These are phyloP conservation scores for Phytophthora tentaculata DNA, from an alignment of 352 stramenopile species.

Conservation along the genomic window DNA sequence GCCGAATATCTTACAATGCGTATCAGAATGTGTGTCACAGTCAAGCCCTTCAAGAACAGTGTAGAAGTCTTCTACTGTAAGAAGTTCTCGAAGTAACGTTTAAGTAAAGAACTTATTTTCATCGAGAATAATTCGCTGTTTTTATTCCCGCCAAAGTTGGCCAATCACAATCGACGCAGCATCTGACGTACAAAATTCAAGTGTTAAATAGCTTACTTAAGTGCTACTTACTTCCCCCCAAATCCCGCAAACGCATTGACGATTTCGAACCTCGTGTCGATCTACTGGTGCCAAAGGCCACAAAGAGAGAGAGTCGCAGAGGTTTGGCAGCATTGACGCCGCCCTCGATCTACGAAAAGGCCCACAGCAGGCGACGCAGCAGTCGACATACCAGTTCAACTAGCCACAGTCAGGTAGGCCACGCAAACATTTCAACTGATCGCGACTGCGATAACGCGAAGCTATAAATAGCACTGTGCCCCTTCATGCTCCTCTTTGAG, in stretches of 20 bases:
- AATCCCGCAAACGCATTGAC: constrained; percentile 37
- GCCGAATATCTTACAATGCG: no score
- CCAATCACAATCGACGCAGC: constrained; percentile 20
- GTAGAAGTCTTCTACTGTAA: no score
- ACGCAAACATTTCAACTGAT: constrained; percentile 2
- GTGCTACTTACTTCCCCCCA: constrained; percentile 39
- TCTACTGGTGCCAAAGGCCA: constrained; percentile 53
- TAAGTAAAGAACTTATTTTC: constrained; percentile 3
- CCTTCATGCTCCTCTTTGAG: constrained; percentile 14
- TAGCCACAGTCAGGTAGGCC: constrained; percentile 10
- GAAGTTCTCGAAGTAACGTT: constrained; percentile 3
- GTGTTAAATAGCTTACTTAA: constrained; percentile 29
- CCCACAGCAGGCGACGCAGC: constrained; percentile 8
- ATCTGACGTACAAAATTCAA: constrained; percentile 11
- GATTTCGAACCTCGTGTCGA: constrained; percentile 45
- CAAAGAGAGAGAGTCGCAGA: constrained; percentile 48
- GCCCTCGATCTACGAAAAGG: constrained; percentile 3
- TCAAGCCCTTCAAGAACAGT: no score
- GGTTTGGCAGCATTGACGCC: constrained; percentile 11
- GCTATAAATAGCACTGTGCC: constrained; percentile 33
- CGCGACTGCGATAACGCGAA: constrained; percentile 1
- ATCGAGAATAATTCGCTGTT: constrained; percentile 21
- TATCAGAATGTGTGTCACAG: no score
- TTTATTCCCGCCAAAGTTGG: constrained; percentile 13
- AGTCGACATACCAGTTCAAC: background rate